A percentile compares a stretch with the other conserved stretches of the same genome.
These are phyloP conservation scores for Kodamaea hsintzibuensis DNA, from an alignment of 805 yeast genomes.

Conservation along the genomic window DNA sequence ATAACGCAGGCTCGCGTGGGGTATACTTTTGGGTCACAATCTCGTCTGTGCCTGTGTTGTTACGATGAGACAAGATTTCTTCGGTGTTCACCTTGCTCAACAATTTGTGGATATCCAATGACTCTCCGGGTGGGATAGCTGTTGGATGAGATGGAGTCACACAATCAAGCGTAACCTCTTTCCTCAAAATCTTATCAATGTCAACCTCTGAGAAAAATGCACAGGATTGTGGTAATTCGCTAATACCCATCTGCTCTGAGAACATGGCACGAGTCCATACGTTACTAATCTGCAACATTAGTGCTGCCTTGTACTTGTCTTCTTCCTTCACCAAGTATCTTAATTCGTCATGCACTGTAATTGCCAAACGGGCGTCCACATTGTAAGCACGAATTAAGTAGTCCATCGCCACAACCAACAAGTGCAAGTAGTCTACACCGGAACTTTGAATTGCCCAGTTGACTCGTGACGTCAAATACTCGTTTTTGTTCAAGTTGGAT, in stretches of 20 bases:
- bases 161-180: slow-evolving; percentile 91
- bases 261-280: slow-evolving; percentile 97
- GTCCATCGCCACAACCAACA: slow-evolving; percentile 84
- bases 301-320: slow-evolving; percentile 74
- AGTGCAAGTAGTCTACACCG: slow-evolving; percentile 93
- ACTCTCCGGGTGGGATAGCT: slow-evolving; percentile 73
- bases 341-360: slow-evolving; percentile 95
- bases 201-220: slow-evolving; percentile 96
- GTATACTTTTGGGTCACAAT: slow-evolving; percentile 10
- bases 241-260: slow-evolving; percentile 86
- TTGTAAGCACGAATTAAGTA: slow-evolving; percentile 64
- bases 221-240: slow-evolving; percentile 88
- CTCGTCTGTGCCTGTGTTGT: not conserved
- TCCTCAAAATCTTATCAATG: slow-evolving; percentile 81
- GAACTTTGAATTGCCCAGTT: slow-evolving; percentile 99
- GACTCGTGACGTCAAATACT: slow-evolving; percentile 84
- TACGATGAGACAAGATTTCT: slow-evolving; percentile 6
- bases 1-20: slow-evolving; percentile 17
- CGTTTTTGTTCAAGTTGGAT: slow-evolving; percentile 59
- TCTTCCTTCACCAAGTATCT: slow-evolving; percentile 74
- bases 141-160: slow-evolving; percentile 82
- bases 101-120: slow-evolving; percentile 59
- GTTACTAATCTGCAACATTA: slow-evolving; percentile 85
- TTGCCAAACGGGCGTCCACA: slow-evolving; percentile 72
- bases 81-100: slow-evolving; percentile 37